Evolutionary conservation across 768 basidiomycete species (phyloP).

Genomic region (Albatrellus ellisii): DNA sequence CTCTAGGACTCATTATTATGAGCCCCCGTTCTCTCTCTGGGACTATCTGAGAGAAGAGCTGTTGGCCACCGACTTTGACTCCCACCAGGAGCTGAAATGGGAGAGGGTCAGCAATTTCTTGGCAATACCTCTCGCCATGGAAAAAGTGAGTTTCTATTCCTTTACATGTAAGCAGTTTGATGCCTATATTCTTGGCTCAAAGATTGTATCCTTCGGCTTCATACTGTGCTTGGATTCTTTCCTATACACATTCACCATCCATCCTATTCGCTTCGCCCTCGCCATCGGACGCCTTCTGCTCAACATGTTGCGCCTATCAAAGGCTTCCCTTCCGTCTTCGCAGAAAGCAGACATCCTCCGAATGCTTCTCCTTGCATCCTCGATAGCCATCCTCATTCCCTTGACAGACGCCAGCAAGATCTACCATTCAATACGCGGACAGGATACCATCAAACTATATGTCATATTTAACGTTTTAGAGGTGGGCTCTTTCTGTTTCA

Average conservation of each 20-base stretch:
- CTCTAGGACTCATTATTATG: too few relatives aligned
- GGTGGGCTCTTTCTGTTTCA: constrained; percentile 33
- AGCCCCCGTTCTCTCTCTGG: constrained; percentile 72
- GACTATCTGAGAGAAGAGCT: constrained; percentile 85
- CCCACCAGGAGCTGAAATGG: constrained; percentile 89
- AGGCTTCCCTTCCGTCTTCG: constrained; percentile 55
- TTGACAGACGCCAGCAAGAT: constrained; percentile 95
- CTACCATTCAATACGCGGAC: constrained; percentile 94
- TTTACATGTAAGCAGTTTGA: too few relatives aligned
- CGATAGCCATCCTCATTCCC: constrained; percentile 62
- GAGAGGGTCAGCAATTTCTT: constrained; percentile 95
- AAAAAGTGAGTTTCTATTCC: constrained; percentile 51
- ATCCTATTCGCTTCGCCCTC: constrained; percentile 76
- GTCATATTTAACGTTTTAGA: constrained; percentile 98
- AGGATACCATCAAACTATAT: constrained; percentile 97
- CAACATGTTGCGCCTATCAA: constrained; percentile 35
- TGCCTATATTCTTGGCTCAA: not conserved
- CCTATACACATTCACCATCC: constrained; percentile 94
- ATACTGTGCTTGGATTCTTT: constrained; percentile 94
- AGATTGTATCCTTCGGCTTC: constrained; percentile 90
- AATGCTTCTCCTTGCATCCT: constrained; percentile 57
- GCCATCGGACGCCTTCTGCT: constrained; percentile 43
- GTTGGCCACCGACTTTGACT: constrained; percentile 87
- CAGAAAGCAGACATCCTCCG: constrained; percentile 93
- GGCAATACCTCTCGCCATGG: constrained; percentile 82